Percentiles rank a stretch among this genome's conserved stretches.
Evolutionary conservation across 2,329 filamentous ascomycete genomes (phyloP).

Genomic region (Stemphylium lycopersici): DNA sequence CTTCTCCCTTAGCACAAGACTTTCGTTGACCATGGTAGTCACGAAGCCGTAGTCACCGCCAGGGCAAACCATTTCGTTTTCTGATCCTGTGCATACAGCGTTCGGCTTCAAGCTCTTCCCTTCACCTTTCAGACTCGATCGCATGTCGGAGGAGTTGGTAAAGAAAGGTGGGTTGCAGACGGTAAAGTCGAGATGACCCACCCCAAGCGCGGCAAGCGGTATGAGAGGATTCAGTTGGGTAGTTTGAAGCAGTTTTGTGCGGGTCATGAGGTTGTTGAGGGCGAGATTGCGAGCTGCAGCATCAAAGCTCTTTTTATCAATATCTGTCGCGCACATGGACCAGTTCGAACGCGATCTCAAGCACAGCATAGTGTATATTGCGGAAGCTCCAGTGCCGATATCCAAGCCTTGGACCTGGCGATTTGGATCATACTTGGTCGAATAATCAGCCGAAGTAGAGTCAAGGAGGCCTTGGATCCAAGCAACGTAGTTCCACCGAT

Average conservation of each 20-base stretch:
- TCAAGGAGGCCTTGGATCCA: conserved; percentile 87
- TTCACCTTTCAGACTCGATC: conserved; percentile 61
- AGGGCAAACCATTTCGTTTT: conserved; percentile 81
- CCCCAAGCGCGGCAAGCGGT: conserved; percentile 62
- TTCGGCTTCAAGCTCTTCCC: conserved; percentile 71
- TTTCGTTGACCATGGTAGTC: conserved; percentile 72
- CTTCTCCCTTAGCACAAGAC: conserved; percentile 61
- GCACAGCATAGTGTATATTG: conserved; percentile 87
- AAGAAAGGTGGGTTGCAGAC: conserved; percentile 99
- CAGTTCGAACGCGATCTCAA: conserved; percentile 71
- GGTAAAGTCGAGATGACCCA: conserved; percentile 73
- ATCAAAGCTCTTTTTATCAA: conserved; percentile 72
- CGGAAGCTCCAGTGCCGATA: conserved; percentile 88
- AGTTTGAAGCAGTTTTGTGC: conserved; percentile 69
- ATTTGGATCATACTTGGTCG: conserved; percentile 55
- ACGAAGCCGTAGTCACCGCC: conserved; percentile 83
- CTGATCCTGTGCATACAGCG: conserved; percentile 76
- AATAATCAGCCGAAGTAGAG: conserved; percentile 60
- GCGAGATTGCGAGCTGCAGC: conserved; percentile 72
- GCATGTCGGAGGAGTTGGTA: conserved; percentile 71
- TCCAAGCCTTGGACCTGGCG: conserved; percentile 74
- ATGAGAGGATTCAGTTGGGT: conserved; percentile 63
- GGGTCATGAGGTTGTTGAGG: conserved; percentile 66
- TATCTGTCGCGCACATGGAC: conserved; percentile 65
- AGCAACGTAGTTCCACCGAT: conserved; percentile 84